Base-by-base conservation (phyloP, 1,139 yeast species). In the Nakaseomyces kungkrabaensis region DNA sequence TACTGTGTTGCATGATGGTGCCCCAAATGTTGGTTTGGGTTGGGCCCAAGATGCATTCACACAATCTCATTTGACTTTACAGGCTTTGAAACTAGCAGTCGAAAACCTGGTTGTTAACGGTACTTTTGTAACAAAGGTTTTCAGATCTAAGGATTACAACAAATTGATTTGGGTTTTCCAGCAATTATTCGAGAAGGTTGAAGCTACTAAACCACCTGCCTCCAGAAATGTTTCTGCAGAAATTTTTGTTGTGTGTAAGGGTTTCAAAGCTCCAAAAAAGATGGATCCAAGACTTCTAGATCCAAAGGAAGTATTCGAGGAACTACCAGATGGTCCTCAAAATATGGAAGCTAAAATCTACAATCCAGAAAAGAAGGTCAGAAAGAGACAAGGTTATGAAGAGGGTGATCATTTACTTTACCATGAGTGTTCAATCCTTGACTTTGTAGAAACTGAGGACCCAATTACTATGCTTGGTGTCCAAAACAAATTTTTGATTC, bases 31-130 rank as follows among this genome's bases (percentile, higher is more conserved):
- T 59, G 98, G 98, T 82, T 76, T 90, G 63, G 96, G 96, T 26
- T 94, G 98, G 98, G 92, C 87, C 32, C 98, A 94, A 69, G 99
- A 92, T 79, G 98, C 98, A 1, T 94, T 87, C 71, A 88, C 97
- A 2, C 99, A 92, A 72, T 88, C 97, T 24, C 97, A 92, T 67
- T 79, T 92, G 62, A 94, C 96, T 34, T 74, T 92, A 59, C 96
- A 89, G 72, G 95, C 97, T 34, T 75, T 94, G 61, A 89, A 84
- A 67, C 76, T 92, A 56, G 98, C 98, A 0, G 96, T 84, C n/a
- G 98, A 94, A 69, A 89, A 92, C 68, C 75, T 94, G 62, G 74
- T 78, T 32, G 85, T 85, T 11, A 96, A 96, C 48, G 99, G 99
- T 57, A 88, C 95, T n/a, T 92, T 92, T 67, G 90, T 92, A 42